Conservation (phyloP, 2,329 filamentous ascomycete species). For the Torrubiellomyces zombiae region DNA sequence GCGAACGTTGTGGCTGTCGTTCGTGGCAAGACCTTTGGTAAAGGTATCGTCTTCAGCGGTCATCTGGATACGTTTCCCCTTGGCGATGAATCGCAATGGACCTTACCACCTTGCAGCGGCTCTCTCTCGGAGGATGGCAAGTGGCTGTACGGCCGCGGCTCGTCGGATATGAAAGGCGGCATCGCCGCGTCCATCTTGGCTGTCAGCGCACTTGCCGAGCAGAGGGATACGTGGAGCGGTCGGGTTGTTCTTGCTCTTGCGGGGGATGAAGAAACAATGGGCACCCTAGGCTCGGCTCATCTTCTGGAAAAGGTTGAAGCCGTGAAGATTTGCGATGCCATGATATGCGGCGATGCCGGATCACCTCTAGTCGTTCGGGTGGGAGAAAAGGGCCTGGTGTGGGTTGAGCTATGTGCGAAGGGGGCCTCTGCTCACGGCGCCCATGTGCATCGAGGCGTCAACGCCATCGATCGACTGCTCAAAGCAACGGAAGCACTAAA, state of each 20-base stretch:
- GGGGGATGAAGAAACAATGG: constrained; percentile 6
- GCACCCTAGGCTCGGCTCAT: constrained; percentile 3
- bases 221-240: constrained; percentile 3
- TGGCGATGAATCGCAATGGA: constrained; percentile 4
- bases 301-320: constrained; percentile 3
- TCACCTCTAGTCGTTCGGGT: constrained; percentile 3
- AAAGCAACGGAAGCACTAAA: constrained; percentile 3
- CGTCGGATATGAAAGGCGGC: constrained; percentile 5
- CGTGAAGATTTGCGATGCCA: constrained; percentile 3
- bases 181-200: constrained; percentile 5
- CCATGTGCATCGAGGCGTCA: constrained; percentile 4
- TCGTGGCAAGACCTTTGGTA: constrained; percentile 2
- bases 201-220: constrained; percentile 1
- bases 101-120: constrained; percentile 2
- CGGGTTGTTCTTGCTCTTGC: constrained; percentile 5
- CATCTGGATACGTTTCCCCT: constrained; percentile 5
- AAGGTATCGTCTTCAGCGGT: constrained; percentile 5
- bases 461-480: constrained; percentile 4
- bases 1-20: constrained; percentile 4
- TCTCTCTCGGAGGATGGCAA: constrained; percentile 4
- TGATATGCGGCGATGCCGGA: constrained; percentile 6
- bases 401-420: constrained; percentile 4
- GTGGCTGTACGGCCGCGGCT: constrained; percentile 4
- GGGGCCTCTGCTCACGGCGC: constrained; percentile 5
- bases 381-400: constrained; percentile 6